Base-by-base conservation (phyloP, 257 asterid species). In the Oldenlandia corymbosa region DNA sequence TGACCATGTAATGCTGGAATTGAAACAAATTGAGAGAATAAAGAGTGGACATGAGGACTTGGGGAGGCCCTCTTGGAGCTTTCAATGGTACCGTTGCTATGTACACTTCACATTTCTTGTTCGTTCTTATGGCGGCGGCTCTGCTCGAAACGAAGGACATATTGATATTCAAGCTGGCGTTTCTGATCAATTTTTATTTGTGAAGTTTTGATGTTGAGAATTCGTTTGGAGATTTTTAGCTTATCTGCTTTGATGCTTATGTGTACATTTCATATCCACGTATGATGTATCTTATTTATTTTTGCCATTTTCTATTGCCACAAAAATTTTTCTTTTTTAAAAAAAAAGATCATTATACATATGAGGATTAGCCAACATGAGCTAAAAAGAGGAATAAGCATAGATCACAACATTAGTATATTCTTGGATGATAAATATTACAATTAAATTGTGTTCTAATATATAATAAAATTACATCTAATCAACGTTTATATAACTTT, bases 1-100 rank as follows among this genome's bases (percentile, higher is more conserved):
- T 78, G 83, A 88, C 93, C 84, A 88, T 79, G 81, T 79, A 90
- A 76, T 90, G 96, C 58, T 84, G 88, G 51, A 87, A 73, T 67
- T 81, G 70, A 76, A 81, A 76, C 20, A 79, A 48, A 71, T 77
- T 75, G 64, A 88, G 81, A 53, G 96, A 82, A 78, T 81, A 81
- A 17, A 83, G 78, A 3, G 93, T 30, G 57, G 95, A 84, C 71
- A 84, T 70, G 39, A 85, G 60, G 21, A 81, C 57, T 43, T 82
- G 92, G 39, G 86, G 82, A 39, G 97, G 89, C 34, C 91, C 88
- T 67, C 49, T 76, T 0, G 78, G 60, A 14, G 86, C 94, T 72
- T 83, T 81, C 72, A 88, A 61, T 10, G 96, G 82, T 71, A 78
- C 68, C 18, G 93, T 78, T 53, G 95, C 93, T 53, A 90, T 72